phyloP scores from a whole-genome alignment of 768 basidiomycete species.

The Kwoniella newhampshirensis region DNA sequence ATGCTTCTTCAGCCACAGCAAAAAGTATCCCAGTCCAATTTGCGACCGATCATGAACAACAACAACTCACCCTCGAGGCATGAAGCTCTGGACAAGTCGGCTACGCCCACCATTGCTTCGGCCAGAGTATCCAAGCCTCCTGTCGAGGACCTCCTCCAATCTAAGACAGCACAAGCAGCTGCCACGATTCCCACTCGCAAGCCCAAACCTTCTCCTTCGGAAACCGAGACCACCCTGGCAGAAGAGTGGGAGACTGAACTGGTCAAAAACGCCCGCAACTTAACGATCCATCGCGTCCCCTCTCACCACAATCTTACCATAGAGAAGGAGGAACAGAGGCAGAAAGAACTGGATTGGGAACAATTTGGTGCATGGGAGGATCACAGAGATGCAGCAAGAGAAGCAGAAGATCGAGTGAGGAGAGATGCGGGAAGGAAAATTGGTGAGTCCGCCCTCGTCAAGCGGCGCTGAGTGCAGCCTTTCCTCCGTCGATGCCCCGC shows the following conservation, averaged over 20 bases:
- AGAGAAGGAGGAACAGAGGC: constrained; percentile 16
- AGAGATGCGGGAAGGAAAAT: constrained; percentile 33
- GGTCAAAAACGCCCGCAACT: constrained; percentile 3
- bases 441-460: constrained; percentile 21
- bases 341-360: constrained; percentile 38
- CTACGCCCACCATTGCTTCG: too few relatives aligned
- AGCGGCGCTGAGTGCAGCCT: constrained; percentile 25
- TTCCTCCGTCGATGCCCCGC: constrained; percentile 35
- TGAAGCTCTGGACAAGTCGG: neutral
- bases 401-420: constrained; percentile 33
- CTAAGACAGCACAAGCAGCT: neutral
- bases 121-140: too few relatives aligned
- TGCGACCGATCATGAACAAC: neutral
- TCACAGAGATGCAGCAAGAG: constrained; percentile 20
- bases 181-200: neutral
- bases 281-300: neutral
- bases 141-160: too few relatives aligned
- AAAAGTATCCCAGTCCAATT: neutral
- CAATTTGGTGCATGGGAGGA: constrained; percentile 30
- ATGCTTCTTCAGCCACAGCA: neutral
- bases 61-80: too few relatives aligned
- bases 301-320: neutral
- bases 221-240: constrained; percentile 25
- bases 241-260: constrained; percentile 41
- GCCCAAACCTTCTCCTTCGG: constrained; percentile 17